Conservation (phyloP, 2,329 filamentous ascomycete genomes). For the Aspergillus arachidicola region DNA sequence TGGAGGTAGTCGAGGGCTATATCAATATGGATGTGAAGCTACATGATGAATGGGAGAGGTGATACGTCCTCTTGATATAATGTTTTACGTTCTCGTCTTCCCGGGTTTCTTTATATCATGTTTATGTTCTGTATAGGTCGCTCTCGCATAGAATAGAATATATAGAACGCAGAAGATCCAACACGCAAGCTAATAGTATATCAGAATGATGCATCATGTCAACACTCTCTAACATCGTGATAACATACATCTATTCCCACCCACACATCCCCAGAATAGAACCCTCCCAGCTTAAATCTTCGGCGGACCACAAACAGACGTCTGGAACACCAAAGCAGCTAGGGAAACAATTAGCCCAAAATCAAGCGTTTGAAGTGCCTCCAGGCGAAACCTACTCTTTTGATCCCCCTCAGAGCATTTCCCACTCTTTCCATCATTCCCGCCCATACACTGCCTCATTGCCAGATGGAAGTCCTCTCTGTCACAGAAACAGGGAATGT, state of each 20-base stretch:
- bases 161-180: background rate
- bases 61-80: background rate
- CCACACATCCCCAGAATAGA: too few relatives aligned
- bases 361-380: background rate
- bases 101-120: background rate
- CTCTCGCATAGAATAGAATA: background rate
- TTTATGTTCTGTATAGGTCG: background rate
- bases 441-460: background rate
- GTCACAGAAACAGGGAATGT: background rate
- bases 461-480: background rate
- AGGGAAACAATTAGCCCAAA: background rate
- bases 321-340: background rate
- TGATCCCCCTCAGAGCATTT: background rate
- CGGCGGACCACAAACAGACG: background rate
- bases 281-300: background rate
- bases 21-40: slow-evolving; percentile 54
- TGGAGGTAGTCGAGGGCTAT: slow-evolving; percentile 59
- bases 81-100: background rate
- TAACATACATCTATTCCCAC: background rate
- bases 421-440: background rate
- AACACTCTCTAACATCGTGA: background rate
- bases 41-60: slow-evolving; percentile 49
- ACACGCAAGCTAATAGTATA: background rate
- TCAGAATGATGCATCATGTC: background rate
- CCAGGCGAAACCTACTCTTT: background rate